Conservation (phyloP, 2,329 filamentous ascomycete species). For the Trichophyton verrucosum region DNA sequence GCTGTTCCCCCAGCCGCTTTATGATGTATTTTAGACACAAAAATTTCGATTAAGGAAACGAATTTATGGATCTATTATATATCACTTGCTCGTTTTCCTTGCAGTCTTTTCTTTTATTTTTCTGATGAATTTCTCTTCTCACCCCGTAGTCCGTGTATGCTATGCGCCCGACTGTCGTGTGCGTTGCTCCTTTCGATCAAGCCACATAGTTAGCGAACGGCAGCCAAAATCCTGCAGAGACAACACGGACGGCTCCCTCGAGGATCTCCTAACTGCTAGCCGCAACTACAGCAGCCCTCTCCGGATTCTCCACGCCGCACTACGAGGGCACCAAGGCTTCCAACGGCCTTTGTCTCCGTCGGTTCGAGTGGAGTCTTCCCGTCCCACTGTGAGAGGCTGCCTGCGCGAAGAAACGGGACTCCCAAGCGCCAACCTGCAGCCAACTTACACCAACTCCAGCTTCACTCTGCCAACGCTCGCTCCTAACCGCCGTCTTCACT, state of each 20-base stretch:
- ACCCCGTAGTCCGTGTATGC: too few relatives aligned
- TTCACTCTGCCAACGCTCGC: neutral
- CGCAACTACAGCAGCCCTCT: too few relatives aligned
- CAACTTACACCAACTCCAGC: neutral
- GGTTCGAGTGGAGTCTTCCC: constrained; percentile 1
- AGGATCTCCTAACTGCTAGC: too few relatives aligned
- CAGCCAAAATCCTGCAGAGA: too few relatives aligned
- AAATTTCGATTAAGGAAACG: constrained; percentile 4
- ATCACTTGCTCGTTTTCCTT: neutral
- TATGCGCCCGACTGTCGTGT: too few relatives aligned
- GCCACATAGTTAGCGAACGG: too few relatives aligned
- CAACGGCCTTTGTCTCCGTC: neutral
- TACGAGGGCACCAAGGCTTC: neutral
- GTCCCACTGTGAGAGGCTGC: neutral
- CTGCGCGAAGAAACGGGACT: neutral
- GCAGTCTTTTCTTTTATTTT: neutral
- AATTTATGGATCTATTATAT: constrained; percentile 4
- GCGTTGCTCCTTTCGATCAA: too few relatives aligned
- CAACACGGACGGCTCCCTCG: too few relatives aligned
- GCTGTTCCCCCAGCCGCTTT: neutral
- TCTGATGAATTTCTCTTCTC: too few relatives aligned
- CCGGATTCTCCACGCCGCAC: neutral
- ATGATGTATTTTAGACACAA: constrained; percentile 4
- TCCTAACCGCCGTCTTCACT: neutral
- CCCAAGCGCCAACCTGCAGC: neutral